Conservation (phyloP, 345 rosid genomes). For the Populus nigra region DNA sequence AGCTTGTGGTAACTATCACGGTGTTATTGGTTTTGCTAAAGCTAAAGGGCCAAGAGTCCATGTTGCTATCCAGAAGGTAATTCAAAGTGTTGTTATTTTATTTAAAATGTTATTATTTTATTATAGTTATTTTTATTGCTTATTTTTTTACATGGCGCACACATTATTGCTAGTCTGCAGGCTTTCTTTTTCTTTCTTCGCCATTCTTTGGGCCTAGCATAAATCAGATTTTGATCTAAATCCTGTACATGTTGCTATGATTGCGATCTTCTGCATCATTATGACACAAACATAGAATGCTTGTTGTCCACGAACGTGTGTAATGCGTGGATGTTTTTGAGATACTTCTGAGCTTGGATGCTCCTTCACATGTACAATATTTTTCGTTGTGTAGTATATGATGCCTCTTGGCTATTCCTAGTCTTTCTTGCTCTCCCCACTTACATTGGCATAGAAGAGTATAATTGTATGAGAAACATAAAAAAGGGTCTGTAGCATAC, state of each 20-base stretch:
- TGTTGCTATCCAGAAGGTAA: slow-evolving; percentile 87
- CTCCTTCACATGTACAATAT: not conserved
- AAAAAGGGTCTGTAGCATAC: not conserved
- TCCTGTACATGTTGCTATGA: not conserved
- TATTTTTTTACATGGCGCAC: not conserved
- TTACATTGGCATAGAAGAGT: not conserved
- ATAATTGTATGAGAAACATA: not conserved
- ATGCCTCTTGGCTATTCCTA: not conserved
- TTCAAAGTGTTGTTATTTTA: not conserved
- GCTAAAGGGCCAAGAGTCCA: slow-evolving; percentile 78
- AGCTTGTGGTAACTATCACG: slow-evolving; percentile 90
- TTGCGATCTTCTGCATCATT: not conserved
- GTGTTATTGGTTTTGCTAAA: slow-evolving; percentile 86
- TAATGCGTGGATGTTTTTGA: not conserved
- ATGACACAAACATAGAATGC: too few relatives aligned
- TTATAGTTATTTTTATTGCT: not conserved
- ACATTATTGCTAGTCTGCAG: not conserved
- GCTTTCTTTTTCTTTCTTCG: not conserved
- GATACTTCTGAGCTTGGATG: not conserved
- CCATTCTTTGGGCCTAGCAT: not conserved
- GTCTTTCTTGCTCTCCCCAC: too few relatives aligned
- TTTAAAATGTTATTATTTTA: slow-evolving; percentile 1
- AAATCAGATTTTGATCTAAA: not conserved
- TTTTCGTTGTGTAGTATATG: not conserved
- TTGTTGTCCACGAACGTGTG: not conserved